Evolutionary conservation across 179 eudicot species (phyloP).

Genomic region (Drosera spatulata): DNA sequence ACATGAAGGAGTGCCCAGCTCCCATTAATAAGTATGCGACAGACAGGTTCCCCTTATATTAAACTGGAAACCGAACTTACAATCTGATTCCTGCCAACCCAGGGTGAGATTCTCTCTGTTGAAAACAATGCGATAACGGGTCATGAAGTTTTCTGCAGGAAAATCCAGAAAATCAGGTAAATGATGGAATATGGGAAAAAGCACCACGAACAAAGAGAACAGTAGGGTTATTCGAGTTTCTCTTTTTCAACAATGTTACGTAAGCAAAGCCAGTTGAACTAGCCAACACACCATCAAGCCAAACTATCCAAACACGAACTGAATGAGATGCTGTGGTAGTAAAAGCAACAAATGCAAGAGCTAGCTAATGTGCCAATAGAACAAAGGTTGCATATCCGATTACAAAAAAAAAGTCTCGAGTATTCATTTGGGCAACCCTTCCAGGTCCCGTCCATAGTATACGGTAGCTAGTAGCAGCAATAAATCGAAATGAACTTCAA

Average conservation of each 20-base stretch:
- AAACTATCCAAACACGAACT: not conserved
- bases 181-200: not conserved
- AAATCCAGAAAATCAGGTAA: slow-evolving; percentile 1
- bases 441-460: not conserved
- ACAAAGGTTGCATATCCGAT: no score
- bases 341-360: no score
- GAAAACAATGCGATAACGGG: slow-evolving; percentile 79
- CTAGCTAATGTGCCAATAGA: no score
- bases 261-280: not conserved
- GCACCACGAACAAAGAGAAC: not conserved
- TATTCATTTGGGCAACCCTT: not conserved
- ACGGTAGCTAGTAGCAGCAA: not conserved
- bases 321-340: no score
- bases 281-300: not conserved
- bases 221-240: not conserved
- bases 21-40: no score
- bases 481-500: slow-evolving; percentile 3
- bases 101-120: slow-evolving; percentile 68
- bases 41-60: not conserved
- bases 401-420: no score
- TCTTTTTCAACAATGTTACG: not conserved
- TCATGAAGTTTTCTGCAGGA: slow-evolving; percentile 82
- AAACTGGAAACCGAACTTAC: slow-evolving; percentile 24
- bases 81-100: slow-evolving; percentile 77
- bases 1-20: no score